Base-by-base conservation (phyloP, 768 basidiomycete genomes). In the Chiua virens region DNA sequence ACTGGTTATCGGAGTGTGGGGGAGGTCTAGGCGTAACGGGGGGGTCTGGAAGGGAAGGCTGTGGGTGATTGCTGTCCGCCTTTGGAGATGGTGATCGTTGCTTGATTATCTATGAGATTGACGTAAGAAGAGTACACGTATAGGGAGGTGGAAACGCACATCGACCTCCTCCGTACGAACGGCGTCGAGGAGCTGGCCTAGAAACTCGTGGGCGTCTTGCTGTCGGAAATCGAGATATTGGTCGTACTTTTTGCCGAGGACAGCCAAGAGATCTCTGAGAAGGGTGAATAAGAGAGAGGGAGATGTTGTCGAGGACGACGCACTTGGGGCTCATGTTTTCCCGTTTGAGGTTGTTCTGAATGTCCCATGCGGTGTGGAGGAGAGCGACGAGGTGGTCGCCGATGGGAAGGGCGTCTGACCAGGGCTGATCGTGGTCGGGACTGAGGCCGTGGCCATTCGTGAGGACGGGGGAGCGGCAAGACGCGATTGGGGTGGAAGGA, bases 131-230 rank as follows among this genome's bases (percentile, higher is more conserved):
- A 50, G 37, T 21, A 27, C 17, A 36, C 1, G 20, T 5, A 9
- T 28, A 17, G 1, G 2, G 34, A 37, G 30, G 34, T 10, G 15
- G 13, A 25, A 20, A 68, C 85, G 54, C 62, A 91, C 89, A 64
- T 98, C 95, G 45, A 84, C 74, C 68, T 98, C 94, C 66, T 98
- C 95, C 92, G 95, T 95, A 47, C 91, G 82, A 79, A 95, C 89
- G 18, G 86, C 88, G 66, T 97, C 95, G 35, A 97, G 74, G 52
- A 98, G 75, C 56, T 94, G 93, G 30, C 91, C 79, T 22, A 98
- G 71, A 55, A 96, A 87, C 72, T 98, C 95, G 66, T 97, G 95
- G 21, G 94, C 92, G 63, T 98, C 95, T 68, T 97, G 95, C 68
- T 98, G 95, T 8, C 89, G 84, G 67, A 94, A 95, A 63, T 95